Base-by-base conservation (phyloP, 768 basidiomycete genomes). In the Infundibulicybe gibba region DNA sequence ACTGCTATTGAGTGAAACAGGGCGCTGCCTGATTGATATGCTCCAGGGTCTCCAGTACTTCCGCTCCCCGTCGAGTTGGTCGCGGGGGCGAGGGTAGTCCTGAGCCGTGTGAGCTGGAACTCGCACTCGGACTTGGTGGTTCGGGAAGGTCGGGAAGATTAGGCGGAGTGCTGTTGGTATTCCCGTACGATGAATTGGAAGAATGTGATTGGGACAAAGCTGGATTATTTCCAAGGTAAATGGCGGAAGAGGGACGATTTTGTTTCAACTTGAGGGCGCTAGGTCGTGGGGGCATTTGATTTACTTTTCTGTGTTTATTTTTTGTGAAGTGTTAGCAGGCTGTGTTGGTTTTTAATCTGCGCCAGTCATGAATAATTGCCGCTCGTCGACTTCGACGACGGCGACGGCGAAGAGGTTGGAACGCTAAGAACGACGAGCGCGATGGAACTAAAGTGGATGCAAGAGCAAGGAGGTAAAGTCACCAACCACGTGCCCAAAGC, bases 11-110 rank as follows among this genome's bases (percentile, higher is more conserved):
- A 58, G 60, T 49, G 54, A 48, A 5, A 43, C 31, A 11, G 66
- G 66, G 9, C 60, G 51, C 42, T 58, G 58, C 19, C 71, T 65
- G 6, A 68, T 34, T 21, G 65, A 66, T 44, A 69, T 66, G 49
- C 71, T 76, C 43, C 63, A 40, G 75, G 75, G 64, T 83, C 83
- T 37, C 82, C 83, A 3, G 79, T 82, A 55, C 86, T 87, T 32
- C 86, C 85, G 61, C 87, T 89, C 31, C 85, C 87, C 1, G 87
- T 90, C 10, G 88, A 90, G 59, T 90, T 90, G 15, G 90, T 88
- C 20, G 87, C 88, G 90, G 90, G 0, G 90, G 90, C 17, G 87
- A 90, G 1, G 90, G 89, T 5, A 91, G 62, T 5, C 89, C 88
- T 5, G 86, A 87, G 47, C 72, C 68, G 51, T 58, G 61, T 3